phyloP scores from a whole-genome alignment of 768 basidiomycete species.

The Lactarius vividus region DNA sequence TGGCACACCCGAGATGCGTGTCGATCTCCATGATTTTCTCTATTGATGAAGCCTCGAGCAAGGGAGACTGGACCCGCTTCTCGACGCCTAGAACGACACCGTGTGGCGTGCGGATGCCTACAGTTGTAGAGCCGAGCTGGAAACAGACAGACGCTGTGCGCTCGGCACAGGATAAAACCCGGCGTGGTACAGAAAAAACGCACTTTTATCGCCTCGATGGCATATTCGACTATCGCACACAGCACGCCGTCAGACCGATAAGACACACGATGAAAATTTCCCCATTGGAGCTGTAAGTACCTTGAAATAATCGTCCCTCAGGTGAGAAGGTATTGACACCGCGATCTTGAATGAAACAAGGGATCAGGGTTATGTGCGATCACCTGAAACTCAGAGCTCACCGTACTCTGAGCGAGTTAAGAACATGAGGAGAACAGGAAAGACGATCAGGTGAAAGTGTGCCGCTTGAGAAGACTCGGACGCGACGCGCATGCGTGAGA shows the following conservation, averaged over 20 bases:
- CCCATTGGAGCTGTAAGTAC: conserved; percentile 41
- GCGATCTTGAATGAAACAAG: conserved; percentile 56
- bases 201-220: conserved; percentile 98
- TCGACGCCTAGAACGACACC: conserved; percentile 95
- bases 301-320: conserved; percentile 97
- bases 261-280: not conserved
- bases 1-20: conserved; percentile 92
- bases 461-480: not conserved
- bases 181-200: conserved; percentile 19
- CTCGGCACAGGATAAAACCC: conserved; percentile 3
- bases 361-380: conserved; percentile 5
- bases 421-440: conserved; percentile 56
- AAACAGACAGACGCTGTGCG: not conserved
- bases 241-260: conserved; percentile 25
- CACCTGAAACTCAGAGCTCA: conserved; percentile 31
- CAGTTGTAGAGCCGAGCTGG: conserved; percentile 96
- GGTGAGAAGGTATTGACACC: conserved; percentile 99
- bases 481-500: conserved; percentile 26
- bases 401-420: conserved; percentile 96
- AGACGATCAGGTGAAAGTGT: not conserved
- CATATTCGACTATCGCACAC: conserved; percentile 81
- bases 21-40: conserved; percentile 99
- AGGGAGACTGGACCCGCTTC: conserved; percentile 96
- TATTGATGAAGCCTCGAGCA: conserved; percentile 92
- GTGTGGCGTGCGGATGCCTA: conserved; percentile 87